Base-by-base conservation (phyloP, 805 yeast species). In the Yarrowia osloensis region DNA sequence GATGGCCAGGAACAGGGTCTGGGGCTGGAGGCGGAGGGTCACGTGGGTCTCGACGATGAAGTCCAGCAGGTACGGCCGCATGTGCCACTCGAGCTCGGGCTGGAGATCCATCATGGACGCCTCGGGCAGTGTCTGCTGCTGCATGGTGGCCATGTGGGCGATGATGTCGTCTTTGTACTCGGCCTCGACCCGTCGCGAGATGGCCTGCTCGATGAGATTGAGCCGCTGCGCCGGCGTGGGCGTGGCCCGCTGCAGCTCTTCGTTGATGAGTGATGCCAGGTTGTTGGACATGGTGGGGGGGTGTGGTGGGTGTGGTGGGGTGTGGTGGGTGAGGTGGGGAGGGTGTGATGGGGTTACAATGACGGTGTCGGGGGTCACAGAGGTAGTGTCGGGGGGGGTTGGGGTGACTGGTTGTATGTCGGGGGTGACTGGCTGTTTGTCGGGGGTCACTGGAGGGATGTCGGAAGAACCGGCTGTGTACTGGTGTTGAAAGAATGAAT, bases 1-100 rank as follows among this genome's bases (percentile, higher is more conserved):
- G 44, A 88, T 86, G 80, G 85, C 86, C 79, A 81, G 86, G 81
- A 73, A 90, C 81, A 81, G 87, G 79, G 81, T 91, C 84, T 72
- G 91, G 73, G 78, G 89, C 81, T 77, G 88, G 79, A 79, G 88
- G 77, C 78, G 89, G 77, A 74, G 85, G 71, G 77, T 90, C 73
- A 81, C 85, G 79, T 82, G 82, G 37, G 79, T 72, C 68, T 92
- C 95, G 70, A 90, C 82, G 24, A 92, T 78, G 73, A 92, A 94
- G 72, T 91, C 96, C 47, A 94, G 84, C 62, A 93, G 81, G 70
- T 86, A 86, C 40, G 85, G 85, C 72, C 99, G 84, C 79, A 90
- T 85, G 46, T 81, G 80, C 79, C 91, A 86, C 65, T 87, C 85
- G 68, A 94, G 81, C 74, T 92, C 96, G 12, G 98, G 98, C 78